Evolutionary conservation across 495 filamentous ascomycete genomes (phyloP).

Genomic region (Penicillium subrubescens): DNA sequence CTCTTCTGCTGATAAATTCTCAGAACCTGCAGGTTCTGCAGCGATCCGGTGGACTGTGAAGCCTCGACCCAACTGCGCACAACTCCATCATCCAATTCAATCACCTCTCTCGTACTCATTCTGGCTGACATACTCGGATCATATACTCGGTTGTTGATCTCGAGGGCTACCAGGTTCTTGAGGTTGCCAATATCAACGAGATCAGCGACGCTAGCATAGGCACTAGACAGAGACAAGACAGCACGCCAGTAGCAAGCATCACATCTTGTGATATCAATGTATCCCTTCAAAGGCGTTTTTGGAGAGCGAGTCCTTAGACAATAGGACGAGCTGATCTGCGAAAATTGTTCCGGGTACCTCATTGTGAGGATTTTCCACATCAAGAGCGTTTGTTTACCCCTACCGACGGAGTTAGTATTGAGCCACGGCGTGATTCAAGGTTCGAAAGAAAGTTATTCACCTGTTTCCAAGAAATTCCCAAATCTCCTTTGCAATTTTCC

Average conservation of each 20-base stretch:
- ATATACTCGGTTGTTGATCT: conserved; percentile 23
- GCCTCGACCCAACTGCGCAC: conserved; percentile 43
- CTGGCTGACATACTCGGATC: not conserved
- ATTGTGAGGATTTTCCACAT: conserved; percentile 48
- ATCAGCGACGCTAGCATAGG: conserved; percentile 32
- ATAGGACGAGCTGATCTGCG: conserved; percentile 23
- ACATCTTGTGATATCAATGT: conserved; percentile 37
- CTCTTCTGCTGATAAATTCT: conserved; percentile 30
- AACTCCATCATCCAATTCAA: conserved; percentile 36
- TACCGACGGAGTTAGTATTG: conserved; percentile 15
- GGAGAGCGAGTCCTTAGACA: conserved; percentile 27
- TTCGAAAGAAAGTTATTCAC: conserved; percentile 20
- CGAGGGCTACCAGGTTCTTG: conserved; percentile 42
- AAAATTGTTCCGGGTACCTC: conserved; percentile 38
- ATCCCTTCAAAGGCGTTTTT: conserved; percentile 30
- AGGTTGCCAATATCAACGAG: conserved; percentile 37
- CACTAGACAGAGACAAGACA: conserved; percentile 31
- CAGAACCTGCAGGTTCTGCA: conserved; percentile 41
- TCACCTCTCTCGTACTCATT: not conserved
- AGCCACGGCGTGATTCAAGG: not conserved
- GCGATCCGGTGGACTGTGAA: conserved; percentile 25
- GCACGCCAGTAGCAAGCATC: conserved; percentile 33
- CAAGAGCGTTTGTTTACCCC: conserved; percentile 40
- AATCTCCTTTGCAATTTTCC: conserved; percentile 39
- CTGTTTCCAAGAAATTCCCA: conserved; percentile 40